phyloP scores from a whole-genome alignment of 495 filamentous ascomycete species.

The Entonaema liquescens region DNA sequence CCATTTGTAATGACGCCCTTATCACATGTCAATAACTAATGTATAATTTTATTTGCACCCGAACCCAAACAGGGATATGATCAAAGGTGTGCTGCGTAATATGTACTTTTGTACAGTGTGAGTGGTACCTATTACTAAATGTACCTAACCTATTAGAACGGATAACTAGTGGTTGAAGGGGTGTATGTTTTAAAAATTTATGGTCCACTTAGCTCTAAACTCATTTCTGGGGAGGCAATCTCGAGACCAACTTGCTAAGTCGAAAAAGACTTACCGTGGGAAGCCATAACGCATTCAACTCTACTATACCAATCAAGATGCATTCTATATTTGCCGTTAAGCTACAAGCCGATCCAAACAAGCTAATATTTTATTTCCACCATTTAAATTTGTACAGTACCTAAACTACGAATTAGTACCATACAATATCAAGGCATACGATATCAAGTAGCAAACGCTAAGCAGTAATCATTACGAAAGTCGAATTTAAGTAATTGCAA shows the following conservation, averaged over 20 bases:
- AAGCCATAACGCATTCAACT: too few relatives aligned
- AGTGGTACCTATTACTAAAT: background rate
- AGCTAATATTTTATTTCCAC: background rate
- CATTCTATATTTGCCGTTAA: too few relatives aligned
- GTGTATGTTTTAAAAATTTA: background rate
- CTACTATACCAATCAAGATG: too few relatives aligned
- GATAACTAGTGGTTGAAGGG: background rate
- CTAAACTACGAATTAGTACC: background rate
- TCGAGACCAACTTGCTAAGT: too few relatives aligned
- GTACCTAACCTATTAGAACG: background rate
- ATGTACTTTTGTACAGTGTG: background rate
- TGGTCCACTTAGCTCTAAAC: background rate
- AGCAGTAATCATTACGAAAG: background rate
- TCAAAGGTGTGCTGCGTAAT: background rate
- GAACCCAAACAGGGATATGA: background rate
- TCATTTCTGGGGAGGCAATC: too few relatives aligned
- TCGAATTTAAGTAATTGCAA: background rate
- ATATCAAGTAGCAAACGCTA: background rate
- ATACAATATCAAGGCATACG: background rate
- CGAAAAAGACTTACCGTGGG: too few relatives aligned
- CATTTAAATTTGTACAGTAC: background rate
- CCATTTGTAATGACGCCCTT: background rate
- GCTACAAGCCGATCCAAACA: background rate
- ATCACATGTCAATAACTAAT: background rate
- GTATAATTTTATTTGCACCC: slow-evolving; percentile 2